Evolutionary conservation across 164 flowering plant species (phyloP).

Genomic region (Berberis vulgaris): DNA sequence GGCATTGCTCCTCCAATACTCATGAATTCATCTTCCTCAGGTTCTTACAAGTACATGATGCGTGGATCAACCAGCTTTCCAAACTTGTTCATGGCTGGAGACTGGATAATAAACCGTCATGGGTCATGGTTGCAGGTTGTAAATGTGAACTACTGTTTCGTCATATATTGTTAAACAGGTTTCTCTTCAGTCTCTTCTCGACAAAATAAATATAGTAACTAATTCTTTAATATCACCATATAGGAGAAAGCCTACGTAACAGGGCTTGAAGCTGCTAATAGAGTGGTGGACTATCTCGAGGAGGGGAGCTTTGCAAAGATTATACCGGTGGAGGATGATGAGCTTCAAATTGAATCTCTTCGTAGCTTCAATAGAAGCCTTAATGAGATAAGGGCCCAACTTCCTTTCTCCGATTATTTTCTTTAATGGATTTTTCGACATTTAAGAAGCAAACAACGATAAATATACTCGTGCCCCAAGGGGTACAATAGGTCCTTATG

Average conservation of each 20-base stretch:
- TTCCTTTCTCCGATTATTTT: conserved; percentile 42
- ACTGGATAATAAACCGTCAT: conserved; percentile 57
- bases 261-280: conserved; percentile 66
- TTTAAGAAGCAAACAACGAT: conserved; percentile 1
- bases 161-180: background rate
- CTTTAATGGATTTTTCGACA: background rate
- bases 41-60: conserved; percentile 65
- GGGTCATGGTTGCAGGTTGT: conserved; percentile 70
- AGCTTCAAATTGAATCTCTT: conserved; percentile 50
- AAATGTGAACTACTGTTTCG: background rate
- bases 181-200: too few relatives aligned
- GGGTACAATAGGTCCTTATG: too few relatives aligned
- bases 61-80: conserved; percentile 55
- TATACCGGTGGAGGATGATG: conserved; percentile 54
- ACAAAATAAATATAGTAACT: background rate
- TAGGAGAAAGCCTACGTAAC: conserved; percentile 66
- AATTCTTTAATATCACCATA: background rate
- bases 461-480: too few relatives aligned
- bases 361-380: conserved; percentile 43
- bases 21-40: conserved; percentile 15
- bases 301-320: conserved; percentile 62
- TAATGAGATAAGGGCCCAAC: conserved; percentile 35
- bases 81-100: conserved; percentile 63
- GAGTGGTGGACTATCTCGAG: conserved; percentile 46
- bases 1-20: background rate